These are phyloP conservation scores for Colletotrichum spinosum DNA, from an alignment of 2,329 filamentous ascomycete species.

Conservation along the genomic window DNA sequence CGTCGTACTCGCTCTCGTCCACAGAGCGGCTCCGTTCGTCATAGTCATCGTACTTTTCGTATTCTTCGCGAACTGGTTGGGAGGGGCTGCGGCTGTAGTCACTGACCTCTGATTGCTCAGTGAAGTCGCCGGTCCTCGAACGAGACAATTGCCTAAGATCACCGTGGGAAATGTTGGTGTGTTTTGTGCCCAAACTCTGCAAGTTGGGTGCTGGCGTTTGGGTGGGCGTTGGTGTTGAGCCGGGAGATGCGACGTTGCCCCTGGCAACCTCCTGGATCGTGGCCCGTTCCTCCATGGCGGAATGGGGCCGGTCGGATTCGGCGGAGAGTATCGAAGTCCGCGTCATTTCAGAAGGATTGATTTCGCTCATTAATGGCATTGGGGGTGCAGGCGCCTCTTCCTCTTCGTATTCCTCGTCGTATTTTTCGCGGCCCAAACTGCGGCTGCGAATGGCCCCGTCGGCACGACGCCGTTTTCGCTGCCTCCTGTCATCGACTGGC, in stretches of 20 bases:
- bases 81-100: constrained; percentile 56
- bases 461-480: constrained; percentile 63
- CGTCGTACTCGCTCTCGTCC: constrained; percentile 50
- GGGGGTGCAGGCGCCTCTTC: constrained; percentile 74
- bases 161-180: constrained; percentile 72
- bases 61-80: constrained; percentile 50
- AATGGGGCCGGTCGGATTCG: constrained; percentile 78
- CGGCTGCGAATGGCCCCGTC: constrained; percentile 58
- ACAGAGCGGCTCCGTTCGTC: constrained; percentile 25
- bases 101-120: constrained; percentile 51
- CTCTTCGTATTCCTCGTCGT: constrained; percentile 64
- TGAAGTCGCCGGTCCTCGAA: constrained; percentile 45
- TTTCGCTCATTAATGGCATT: constrained; percentile 89
- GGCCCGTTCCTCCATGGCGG: constrained; percentile 71
- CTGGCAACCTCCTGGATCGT: constrained; percentile 74
- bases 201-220: constrained; percentile 60
- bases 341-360: constrained; percentile 88
- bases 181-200: constrained; percentile 74
- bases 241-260: constrained; percentile 66
- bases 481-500: constrained; percentile 61
- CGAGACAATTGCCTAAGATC: constrained; percentile 67
- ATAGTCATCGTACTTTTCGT: constrained; percentile 57
- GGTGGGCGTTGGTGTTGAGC: constrained; percentile 73
- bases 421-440: constrained; percentile 57
- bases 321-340: constrained; percentile 88